Conservation (phyloP, 441 rosid genomes). For the Adansonia madagascariensis region DNA sequence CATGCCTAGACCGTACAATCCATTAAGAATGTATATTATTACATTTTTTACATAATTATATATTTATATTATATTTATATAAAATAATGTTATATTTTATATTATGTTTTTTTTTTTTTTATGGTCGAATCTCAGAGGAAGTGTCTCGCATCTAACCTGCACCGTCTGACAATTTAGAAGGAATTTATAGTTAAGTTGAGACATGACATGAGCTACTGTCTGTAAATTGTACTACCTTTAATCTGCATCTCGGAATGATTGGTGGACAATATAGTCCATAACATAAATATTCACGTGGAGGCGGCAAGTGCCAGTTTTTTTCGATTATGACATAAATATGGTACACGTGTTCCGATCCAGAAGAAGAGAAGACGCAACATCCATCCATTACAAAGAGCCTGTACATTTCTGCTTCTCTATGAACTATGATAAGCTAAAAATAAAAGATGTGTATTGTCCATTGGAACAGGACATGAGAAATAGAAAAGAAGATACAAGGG, state of each 20-base stretch:
- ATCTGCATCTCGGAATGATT: neutral
- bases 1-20: too few relatives aligned
- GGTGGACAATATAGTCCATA: neutral
- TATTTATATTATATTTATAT: too few relatives aligned
- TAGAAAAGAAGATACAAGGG: constrained; percentile 38
- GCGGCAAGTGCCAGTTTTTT: neutral
- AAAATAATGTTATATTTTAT: too few relatives aligned
- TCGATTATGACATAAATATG: constrained; percentile 17
- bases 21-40: too few relatives aligned
- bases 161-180: neutral
- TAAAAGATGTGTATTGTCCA: constrained; percentile 31
- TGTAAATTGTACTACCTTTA: neutral
- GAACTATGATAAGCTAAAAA: constrained; percentile 23
- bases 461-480: constrained; percentile 28
- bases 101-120: neutral
- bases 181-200: neutral
- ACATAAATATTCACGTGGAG: neutral
- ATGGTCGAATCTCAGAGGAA: neutral
- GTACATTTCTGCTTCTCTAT: constrained; percentile 54
- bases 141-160: neutral
- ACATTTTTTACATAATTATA: too few relatives aligned
- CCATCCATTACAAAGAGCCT: constrained; percentile 50
- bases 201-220: neutral
- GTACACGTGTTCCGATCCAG: constrained; percentile 32
- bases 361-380: constrained; percentile 29